Evolutionary conservation across 179 eudicot species (phyloP).

Genomic region (Camellia oleifera): DNA sequence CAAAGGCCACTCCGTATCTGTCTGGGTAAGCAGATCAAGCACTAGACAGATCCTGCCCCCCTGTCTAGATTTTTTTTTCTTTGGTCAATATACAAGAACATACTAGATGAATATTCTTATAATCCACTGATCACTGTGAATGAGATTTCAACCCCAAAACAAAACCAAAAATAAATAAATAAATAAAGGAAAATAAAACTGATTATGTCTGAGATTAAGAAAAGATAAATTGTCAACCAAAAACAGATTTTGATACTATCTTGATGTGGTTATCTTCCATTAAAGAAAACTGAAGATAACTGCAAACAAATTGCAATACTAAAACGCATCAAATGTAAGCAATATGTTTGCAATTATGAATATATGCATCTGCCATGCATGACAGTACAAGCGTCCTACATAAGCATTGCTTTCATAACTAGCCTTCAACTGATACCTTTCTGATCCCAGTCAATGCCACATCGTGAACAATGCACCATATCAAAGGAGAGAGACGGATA

Average conservation of each 20-base stretch:
- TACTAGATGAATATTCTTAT: not conserved
- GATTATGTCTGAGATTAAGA: too few species aligned
- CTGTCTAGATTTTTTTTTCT: not conserved
- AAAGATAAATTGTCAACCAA: too few species aligned
- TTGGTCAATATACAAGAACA: not conserved
- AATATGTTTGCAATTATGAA: too few species aligned
- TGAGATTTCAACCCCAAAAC: not conserved
- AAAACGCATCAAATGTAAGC: too few species aligned
- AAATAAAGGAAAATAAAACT: too few species aligned
- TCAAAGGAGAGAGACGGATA: constrained; percentile 94
- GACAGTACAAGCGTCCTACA: not conserved
- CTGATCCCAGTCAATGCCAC: constrained; percentile 85
- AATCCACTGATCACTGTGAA: not conserved
- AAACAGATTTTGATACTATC: too few species aligned
- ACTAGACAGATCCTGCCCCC: not conserved
- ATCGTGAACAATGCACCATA: constrained; percentile 95
- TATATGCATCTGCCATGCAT: not conserved
- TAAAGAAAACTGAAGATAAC: too few species aligned
- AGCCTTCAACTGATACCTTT: constrained; percentile 54
- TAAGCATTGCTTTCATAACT: not conserved
- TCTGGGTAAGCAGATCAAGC: not conserved
- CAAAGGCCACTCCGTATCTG: too few species aligned
- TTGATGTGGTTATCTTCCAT: too few species aligned
- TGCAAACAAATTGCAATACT: too few species aligned
- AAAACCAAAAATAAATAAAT: too few species aligned